Conservation (phyloP, 1,139 yeast genomes). For the Lipomyces yarrowii region DNA sequence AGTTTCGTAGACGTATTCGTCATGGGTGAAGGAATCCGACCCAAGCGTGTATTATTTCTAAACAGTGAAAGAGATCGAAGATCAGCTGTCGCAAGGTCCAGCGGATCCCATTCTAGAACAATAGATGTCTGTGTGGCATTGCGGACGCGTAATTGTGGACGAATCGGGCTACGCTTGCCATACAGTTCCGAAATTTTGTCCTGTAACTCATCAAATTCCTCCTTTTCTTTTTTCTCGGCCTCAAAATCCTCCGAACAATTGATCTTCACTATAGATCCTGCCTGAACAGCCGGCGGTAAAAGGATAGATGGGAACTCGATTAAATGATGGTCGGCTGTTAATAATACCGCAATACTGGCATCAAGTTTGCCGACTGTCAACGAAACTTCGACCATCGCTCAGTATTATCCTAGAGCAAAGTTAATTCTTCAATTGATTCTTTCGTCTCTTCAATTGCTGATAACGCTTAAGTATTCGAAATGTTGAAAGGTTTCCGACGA, state of each 20-base stretch:
- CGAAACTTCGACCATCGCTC: conserved; percentile 76
- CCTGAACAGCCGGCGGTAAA: conserved; percentile 84
- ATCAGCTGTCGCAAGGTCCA: conserved; percentile 81
- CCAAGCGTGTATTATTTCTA: conserved; percentile 78
- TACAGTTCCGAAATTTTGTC: conserved; percentile 70
- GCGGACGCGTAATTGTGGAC: conserved; percentile 69
- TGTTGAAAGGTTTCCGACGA: background rate
- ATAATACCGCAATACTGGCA: conserved; percentile 86
- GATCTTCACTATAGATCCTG: conserved; percentile 92
- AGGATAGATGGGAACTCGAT: conserved; percentile 94
- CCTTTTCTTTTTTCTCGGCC: conserved; percentile 63
- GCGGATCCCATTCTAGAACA: conserved; percentile 90
- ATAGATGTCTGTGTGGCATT: conserved; percentile 94
- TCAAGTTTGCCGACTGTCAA: conserved; percentile 94
- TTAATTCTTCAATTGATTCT: background rate
- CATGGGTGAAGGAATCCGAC: conserved; percentile 82
- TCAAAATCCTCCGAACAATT: conserved; percentile 79
- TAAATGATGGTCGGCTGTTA: conserved; percentile 90
- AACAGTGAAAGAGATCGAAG: conserved; percentile 75
- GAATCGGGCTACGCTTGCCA: conserved; percentile 71
- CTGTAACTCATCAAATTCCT: conserved; percentile 65
- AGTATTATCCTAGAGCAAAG: background rate
- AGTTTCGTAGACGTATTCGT: conserved; percentile 81
- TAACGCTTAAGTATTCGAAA: background rate
- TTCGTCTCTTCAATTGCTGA: background rate